These are phyloP conservation scores for Chamaecyparis obtusa DNA, from an alignment of 75 land plant species.

Conservation along the genomic window DNA sequence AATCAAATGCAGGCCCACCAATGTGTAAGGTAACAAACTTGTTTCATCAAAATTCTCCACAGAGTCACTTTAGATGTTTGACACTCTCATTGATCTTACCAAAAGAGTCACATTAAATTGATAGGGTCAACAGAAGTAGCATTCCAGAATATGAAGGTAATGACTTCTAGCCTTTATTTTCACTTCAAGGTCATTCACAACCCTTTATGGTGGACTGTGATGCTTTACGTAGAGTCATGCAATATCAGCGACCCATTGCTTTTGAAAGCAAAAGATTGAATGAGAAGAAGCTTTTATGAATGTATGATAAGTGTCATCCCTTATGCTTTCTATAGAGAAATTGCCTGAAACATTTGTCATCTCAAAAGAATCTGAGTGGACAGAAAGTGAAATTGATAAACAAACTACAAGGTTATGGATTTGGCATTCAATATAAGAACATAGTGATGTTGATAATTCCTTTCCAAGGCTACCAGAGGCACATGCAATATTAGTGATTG, in stretches of 20 bases:
- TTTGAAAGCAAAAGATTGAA: conserved; percentile 15
- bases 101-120: conserved; percentile 18
- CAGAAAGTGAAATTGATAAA: no score
- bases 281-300: conserved; percentile 8
- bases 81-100: conserved; percentile 11
- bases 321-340: background rate
- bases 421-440: no score
- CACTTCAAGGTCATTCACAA: conserved; percentile 16
- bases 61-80: no score
- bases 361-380: no score
- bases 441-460: no score
- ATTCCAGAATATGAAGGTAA: conserved; percentile 10
- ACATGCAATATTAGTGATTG: no score
- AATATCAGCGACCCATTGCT: conserved; percentile 3
- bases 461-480: no score
- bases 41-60: no score
- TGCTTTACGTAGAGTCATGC: conserved; percentile 18
- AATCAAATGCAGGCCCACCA: no score
- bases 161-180: conserved; percentile 10
- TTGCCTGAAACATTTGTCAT: no score
- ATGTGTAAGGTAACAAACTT: no score
- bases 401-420: no score
- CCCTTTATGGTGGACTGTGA: conserved; percentile 26
- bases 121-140: background rate
- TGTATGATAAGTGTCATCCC: conserved; percentile 25